phyloP scores from a whole-genome alignment of 352 stramenopile species.

The Stephanocyclus meneghinianus region DNA sequence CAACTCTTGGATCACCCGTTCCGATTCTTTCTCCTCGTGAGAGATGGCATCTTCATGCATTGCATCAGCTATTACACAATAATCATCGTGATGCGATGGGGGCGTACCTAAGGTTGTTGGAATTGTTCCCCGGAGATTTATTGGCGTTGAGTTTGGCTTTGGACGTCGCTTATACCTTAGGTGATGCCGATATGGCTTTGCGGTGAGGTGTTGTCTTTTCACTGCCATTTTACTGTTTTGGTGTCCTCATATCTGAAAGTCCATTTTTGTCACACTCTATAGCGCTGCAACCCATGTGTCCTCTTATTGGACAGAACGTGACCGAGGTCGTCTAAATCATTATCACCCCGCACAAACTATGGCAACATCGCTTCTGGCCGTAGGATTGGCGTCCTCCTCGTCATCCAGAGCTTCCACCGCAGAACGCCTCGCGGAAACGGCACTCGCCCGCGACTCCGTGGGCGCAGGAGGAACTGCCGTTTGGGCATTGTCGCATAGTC shows the following conservation, averaged over 20 bases:
- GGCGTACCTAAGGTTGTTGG: slow-evolving; percentile 58
- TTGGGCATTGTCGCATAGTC: slow-evolving; percentile 64
- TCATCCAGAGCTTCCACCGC: slow-evolving; percentile 53
- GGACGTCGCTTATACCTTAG: slow-evolving; percentile 70
- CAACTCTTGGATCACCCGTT: slow-evolving; percentile 6
- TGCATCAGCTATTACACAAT: slow-evolving; percentile 65
- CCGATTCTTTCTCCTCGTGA: slow-evolving; percentile 69
- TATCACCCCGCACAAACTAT: slow-evolving; percentile 50
- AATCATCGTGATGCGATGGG: slow-evolving; percentile 64
- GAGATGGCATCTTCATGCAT: slow-evolving; percentile 62
- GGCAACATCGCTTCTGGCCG: slow-evolving; percentile 56
- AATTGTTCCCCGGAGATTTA: slow-evolving; percentile 71
- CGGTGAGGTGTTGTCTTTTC: slow-evolving; percentile 15
- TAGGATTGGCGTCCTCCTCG: slow-evolving; percentile 69
- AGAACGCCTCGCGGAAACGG: slow-evolving; percentile 59
- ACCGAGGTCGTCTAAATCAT: slow-evolving; percentile 27
- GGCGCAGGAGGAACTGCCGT: slow-evolving; percentile 54
- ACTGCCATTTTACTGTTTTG: neutral
- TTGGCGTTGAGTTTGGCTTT: slow-evolving; percentile 73
- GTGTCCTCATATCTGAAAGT: neutral
- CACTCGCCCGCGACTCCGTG: slow-evolving; percentile 55
- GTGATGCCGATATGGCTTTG: slow-evolving; percentile 60
- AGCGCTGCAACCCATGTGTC: slow-evolving; percentile 62
- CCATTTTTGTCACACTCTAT: neutral
- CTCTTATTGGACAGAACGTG: slow-evolving; percentile 76